Conservation (phyloP, 2,329 filamentous ascomycete genomes). For the Penicillium palitans region DNA sequence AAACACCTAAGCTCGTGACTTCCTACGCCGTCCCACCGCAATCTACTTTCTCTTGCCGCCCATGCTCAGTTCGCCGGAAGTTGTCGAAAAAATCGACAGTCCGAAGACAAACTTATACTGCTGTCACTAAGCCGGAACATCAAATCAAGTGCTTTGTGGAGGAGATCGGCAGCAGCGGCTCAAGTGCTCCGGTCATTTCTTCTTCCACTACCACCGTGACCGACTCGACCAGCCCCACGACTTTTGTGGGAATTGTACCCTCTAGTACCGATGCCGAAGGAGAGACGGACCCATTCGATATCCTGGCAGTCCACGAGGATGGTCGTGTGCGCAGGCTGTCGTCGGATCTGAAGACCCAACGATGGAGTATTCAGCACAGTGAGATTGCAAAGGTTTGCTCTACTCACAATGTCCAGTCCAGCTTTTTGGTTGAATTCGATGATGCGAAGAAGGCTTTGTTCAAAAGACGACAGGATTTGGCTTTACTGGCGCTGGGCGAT, state of each 20-base stretch:
- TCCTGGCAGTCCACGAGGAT: constrained; percentile 47
- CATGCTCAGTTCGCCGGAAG: constrained; percentile 59
- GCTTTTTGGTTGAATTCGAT: constrained; percentile 44
- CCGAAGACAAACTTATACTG: constrained; percentile 59
- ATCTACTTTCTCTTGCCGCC: constrained; percentile 57
- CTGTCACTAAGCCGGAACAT: constrained; percentile 49
- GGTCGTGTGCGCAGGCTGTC: constrained; percentile 45
- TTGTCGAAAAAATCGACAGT: constrained; percentile 44
- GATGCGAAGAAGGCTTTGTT: constrained; percentile 44
- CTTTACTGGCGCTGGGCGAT: constrained; percentile 39
- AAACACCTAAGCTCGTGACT: constrained; percentile 60
- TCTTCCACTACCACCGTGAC: constrained; percentile 42
- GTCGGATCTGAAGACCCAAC: constrained; percentile 41
- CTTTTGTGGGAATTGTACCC: constrained; percentile 43
- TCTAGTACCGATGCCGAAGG: constrained; percentile 24
- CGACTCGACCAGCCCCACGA: constrained; percentile 39
- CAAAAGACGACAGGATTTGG: constrained; percentile 43
- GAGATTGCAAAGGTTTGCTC: constrained; percentile 32
- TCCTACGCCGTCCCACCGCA: constrained; percentile 64
- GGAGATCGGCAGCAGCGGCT: constrained; percentile 38
- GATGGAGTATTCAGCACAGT: constrained; percentile 41
- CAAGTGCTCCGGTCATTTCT: constrained; percentile 38
- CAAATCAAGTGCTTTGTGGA: constrained; percentile 58
- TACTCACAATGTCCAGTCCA: constrained; percentile 34
- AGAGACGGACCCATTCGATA: constrained; percentile 38